Evolutionary conservation across 2,329 filamentous ascomycete genomes (phyloP).

Genomic region (Coniosporium tulheliwenetii): DNA sequence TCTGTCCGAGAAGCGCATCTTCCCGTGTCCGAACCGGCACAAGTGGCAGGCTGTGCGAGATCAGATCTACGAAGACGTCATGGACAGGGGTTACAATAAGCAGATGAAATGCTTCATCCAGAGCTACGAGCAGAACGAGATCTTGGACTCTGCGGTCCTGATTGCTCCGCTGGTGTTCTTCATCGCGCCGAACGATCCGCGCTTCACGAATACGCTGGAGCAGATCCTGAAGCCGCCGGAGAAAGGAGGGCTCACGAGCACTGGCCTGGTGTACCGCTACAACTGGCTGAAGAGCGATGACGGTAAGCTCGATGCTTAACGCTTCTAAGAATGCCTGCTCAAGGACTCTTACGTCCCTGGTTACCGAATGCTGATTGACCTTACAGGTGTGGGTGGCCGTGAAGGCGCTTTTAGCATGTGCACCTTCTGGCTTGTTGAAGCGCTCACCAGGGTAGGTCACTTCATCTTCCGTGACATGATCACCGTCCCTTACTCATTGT

Average conservation of each 20-base stretch:
- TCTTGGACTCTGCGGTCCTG: slow-evolving; percentile 58
- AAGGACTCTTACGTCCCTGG: no score
- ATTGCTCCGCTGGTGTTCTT: slow-evolving; percentile 71
- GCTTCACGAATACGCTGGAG: slow-evolving; percentile 58
- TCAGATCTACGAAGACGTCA: slow-evolving; percentile 56
- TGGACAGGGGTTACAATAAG: slow-evolving; percentile 63
- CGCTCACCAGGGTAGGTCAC: slow-evolving; percentile 50
- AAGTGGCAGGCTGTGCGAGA: slow-evolving; percentile 55
- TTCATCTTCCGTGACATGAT: neutral
- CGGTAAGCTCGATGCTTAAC: slow-evolving; percentile 28
- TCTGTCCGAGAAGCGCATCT: slow-evolving; percentile 57
- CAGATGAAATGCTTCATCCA: slow-evolving; percentile 57
- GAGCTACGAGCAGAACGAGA: slow-evolving; percentile 56
- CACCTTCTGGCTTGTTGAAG: slow-evolving; percentile 71
- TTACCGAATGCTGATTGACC: neutral
- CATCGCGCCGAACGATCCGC: slow-evolving; percentile 60
- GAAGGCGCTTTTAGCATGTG: slow-evolving; percentile 72
- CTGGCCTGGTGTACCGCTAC: slow-evolving; percentile 62
- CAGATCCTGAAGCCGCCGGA: slow-evolving; percentile 56
- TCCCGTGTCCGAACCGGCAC: slow-evolving; percentile 54
- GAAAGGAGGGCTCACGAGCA: slow-evolving; percentile 59
- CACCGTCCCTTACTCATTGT: neutral
- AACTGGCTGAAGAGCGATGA: slow-evolving; percentile 54
- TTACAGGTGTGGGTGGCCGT: slow-evolving; percentile 50
- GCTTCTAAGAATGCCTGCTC: no score